Conservation (phyloP, 2,329 filamentous ascomycete species). For the Fonsecaea erecta region DNA sequence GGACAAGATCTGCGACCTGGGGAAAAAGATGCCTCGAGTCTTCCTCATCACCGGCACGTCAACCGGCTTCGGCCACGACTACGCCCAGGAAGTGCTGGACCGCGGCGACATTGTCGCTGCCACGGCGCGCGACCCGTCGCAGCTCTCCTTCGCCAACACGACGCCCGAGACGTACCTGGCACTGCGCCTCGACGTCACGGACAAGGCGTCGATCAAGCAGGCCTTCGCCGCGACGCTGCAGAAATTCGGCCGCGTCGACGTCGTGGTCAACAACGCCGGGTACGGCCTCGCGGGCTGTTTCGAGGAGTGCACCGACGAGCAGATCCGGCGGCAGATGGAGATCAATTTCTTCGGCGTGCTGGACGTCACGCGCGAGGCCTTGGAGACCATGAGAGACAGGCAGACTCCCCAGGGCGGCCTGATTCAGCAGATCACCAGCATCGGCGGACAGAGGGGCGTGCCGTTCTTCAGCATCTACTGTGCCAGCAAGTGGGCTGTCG, state of each 20-base stretch:
- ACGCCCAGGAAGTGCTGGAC: constrained; percentile 45
- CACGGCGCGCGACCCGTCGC: constrained; percentile 46
- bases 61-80: constrained; percentile 50
- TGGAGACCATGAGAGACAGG: constrained; percentile 39
- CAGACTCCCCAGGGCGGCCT: constrained; percentile 52
- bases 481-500: constrained; percentile 52
- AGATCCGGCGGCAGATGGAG: constrained; percentile 61
- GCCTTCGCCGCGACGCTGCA: constrained; percentile 50
- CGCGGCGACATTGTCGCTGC: constrained; percentile 51
- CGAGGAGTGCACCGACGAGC: constrained; percentile 56
- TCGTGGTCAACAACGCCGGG: constrained; percentile 66
- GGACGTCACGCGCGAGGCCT: constrained; percentile 51
- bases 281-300: constrained; percentile 60
- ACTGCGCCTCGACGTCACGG: constrained; percentile 59
- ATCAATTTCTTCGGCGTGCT: constrained; percentile 65
- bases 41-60: constrained; percentile 52
- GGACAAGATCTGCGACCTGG: neutral
- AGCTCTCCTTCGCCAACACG: constrained; percentile 28
- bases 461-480: constrained; percentile 49
- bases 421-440: constrained; percentile 61
- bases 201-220: constrained; percentile 48
- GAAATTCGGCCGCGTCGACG: constrained; percentile 62
- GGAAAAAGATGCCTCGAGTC: constrained; percentile 29
- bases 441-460: constrained; percentile 52
- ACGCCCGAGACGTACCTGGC: constrained; percentile 52